These are phyloP conservation scores for Monosporascus ibericus DNA, from an alignment of 2,329 filamentous ascomycete genomes.

Conservation along the genomic window DNA sequence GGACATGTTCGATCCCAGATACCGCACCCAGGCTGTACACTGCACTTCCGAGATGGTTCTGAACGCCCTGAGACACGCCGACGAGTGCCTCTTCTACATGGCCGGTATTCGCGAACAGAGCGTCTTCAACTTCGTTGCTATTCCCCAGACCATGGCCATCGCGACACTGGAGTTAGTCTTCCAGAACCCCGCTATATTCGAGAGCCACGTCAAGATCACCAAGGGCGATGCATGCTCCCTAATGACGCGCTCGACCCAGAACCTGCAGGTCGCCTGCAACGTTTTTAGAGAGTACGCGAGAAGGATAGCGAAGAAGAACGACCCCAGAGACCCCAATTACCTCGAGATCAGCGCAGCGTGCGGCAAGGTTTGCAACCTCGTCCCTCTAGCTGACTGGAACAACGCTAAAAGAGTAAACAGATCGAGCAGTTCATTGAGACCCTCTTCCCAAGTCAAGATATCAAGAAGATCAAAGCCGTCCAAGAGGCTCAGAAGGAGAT, in stretches of 20 bases:
- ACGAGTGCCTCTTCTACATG: slow-evolving; percentile 97
- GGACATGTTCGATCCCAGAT: slow-evolving; percentile 78
- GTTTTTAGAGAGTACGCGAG: slow-evolving; percentile 74
- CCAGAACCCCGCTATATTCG: slow-evolving; percentile 80
- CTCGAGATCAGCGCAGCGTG: slow-evolving; percentile 86
- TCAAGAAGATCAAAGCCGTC: slow-evolving; percentile 47
- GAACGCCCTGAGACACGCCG: slow-evolving; percentile 76
- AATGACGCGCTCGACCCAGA: slow-evolving; percentile 91
- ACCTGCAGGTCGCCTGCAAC: slow-evolving; percentile 72
- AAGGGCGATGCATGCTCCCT: slow-evolving; percentile 88
- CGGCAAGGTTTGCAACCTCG: slow-evolving; percentile 57
- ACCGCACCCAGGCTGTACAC: slow-evolving; percentile 71
- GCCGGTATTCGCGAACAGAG: slow-evolving; percentile 91
- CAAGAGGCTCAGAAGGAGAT: slow-evolving; percentile 29
- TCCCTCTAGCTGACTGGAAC: slow-evolving; percentile 2
- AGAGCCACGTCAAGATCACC: slow-evolving; percentile 90
- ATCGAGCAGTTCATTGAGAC: slow-evolving; percentile 94
- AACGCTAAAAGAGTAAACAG: slow-evolving; percentile 33
- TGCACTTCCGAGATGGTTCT: slow-evolving; percentile 93
- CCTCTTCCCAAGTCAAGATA: slow-evolving; percentile 80
- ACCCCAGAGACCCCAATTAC: slow-evolving; percentile 87
- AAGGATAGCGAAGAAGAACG: slow-evolving; percentile 88
- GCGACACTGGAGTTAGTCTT: slow-evolving; percentile 89
- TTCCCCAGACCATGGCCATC: slow-evolving; percentile 96
- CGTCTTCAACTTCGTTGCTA: slow-evolving; percentile 98